These are phyloP conservation scores for Penicillium sp. DNA, from an alignment of 2,329 filamentous ascomycete genomes.

Conservation along the genomic window DNA sequence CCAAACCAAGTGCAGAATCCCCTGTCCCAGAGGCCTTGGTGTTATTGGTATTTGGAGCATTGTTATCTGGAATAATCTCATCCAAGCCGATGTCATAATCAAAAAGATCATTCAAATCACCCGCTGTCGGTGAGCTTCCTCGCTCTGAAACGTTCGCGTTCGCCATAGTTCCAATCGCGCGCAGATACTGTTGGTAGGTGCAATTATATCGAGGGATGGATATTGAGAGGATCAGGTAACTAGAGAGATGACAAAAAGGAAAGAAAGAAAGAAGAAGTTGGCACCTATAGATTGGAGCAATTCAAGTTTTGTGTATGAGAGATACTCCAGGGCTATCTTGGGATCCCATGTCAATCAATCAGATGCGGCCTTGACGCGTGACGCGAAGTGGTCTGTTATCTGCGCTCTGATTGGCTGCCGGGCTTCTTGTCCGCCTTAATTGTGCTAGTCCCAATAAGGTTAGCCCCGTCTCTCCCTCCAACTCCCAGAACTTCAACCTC, in stretches of 20 bases:
- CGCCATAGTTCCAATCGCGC: background rate
- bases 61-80: conserved; percentile 48
- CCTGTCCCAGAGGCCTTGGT: conserved; percentile 22
- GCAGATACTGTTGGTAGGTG: background rate
- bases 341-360: background rate
- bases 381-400: conserved; percentile 20
- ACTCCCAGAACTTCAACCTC: conserved; percentile 32
- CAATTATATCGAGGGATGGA: background rate
- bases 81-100: conserved; percentile 68
- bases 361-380: conserved; percentile 17
- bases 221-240: background rate
- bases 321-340: background rate
- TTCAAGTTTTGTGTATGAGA: background rate
- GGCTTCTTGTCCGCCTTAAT: conserved; percentile 12
- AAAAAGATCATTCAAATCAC: conserved; percentile 67
- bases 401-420: conserved; percentile 16
- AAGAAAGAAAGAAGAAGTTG: background rate
- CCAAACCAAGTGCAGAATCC: conserved; percentile 59
- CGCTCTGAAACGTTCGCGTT: conserved; percentile 13
- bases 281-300: background rate
- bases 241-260: background rate
- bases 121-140: conserved; percentile 29
- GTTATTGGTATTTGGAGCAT: conserved; percentile 17
- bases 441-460: conserved; percentile 16
- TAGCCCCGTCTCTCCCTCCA: conserved; percentile 29